These are phyloP conservation scores for Exophiala sideris DNA, from an alignment of 2,329 filamentous ascomycete species.

Conservation along the genomic window DNA sequence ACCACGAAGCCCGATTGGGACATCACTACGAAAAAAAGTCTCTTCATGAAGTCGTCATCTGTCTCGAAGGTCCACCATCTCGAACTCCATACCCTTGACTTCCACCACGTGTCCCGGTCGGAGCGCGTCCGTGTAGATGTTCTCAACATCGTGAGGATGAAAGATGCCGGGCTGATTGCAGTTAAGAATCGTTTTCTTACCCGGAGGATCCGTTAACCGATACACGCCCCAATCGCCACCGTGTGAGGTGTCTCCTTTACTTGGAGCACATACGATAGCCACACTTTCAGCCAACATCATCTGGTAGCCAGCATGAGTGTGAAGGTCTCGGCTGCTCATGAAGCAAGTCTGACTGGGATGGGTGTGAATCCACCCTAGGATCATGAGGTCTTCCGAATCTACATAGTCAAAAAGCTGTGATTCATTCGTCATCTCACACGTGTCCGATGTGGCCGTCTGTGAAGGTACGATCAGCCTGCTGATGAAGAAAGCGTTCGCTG, in stretches of 20 bases:
- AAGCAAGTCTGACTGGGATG: conserved; percentile 97
- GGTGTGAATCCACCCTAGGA: conserved; percentile 96
- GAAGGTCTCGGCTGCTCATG: conserved; percentile 89
- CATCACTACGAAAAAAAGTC: not conserved
- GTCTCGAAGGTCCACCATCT: conserved; percentile 61
- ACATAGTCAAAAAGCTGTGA: conserved; percentile 83
- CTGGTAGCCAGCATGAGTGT: conserved; percentile 92
- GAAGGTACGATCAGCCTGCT: conserved; percentile 85
- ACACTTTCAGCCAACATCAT: conserved; percentile 95
- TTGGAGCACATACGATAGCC: conserved; percentile 92
- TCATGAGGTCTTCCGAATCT: conserved; percentile 69
- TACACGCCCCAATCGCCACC: conserved; percentile 77
- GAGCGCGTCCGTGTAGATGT: conserved; percentile 74
- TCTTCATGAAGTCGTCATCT: conserved; percentile 4
- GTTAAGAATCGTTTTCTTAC: conserved; percentile 75
- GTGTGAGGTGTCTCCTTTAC: conserved; percentile 46
- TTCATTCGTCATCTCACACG: conserved; percentile 91
- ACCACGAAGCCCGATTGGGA: conserved; percentile 4
- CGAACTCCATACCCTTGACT: conserved; percentile 62
- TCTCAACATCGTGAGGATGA: conserved; percentile 68
- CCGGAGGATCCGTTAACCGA: conserved; percentile 87
- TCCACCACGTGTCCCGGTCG: conserved; percentile 71
- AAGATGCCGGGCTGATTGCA: conserved; percentile 79
- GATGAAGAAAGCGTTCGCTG: conserved; percentile 92
- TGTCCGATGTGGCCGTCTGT: conserved; percentile 85